Base-by-base conservation (phyloP, 2,329 filamentous ascomycete genomes). In the Colletotrichum falcatum region DNA sequence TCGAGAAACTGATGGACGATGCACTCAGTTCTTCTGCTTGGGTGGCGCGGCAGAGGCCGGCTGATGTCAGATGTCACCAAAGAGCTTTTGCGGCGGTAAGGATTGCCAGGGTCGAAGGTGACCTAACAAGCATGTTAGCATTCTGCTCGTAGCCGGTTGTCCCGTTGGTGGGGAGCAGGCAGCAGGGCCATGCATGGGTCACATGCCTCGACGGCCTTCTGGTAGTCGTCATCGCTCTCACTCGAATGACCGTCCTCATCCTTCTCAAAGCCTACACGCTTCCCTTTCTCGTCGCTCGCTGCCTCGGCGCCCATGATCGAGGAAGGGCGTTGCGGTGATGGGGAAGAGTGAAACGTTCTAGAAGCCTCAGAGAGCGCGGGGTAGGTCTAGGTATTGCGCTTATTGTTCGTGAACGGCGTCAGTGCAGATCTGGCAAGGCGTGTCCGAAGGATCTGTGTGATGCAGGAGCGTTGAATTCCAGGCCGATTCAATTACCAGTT, bases 1-100 rank as follows among this genome's bases (percentile, higher is more conserved):
- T 91, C 89, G 71, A 92, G 83, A 61, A 91, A 85, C 66, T 90
- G 87, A 76, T 92, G 90, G 39, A 92, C 90, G 46, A 91, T 84
- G 74, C 90, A 92, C 75, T 90, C 87, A 16, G 87, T 86, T 74
- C 84, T 84, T 71, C 80, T 78, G 42, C 66, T 72, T 37, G 79
- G 75, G 51, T 78, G 75, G 8, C 76, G 77, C 12, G 83, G 75
- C 61, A 81, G 73, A 6, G 83, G 82, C 9, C 76, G 72, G 20
- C 80, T 75, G 3, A 81, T 76, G 37, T 91, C 88, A 59, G 82
- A 81, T 5, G 84, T 78, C 16, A 91, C 87, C 59, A 92, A 83
- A 16, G 90, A 92, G 75, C 89, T 91, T 81, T 92, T 92, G 69
- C 90, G 86, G 28, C 90, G 87, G 75, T 91, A 89, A 0, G 85